Evolutionary conservation across 2,329 filamentous ascomycete species (phyloP).

Genomic region (Ascosphaera acerosa): DNA sequence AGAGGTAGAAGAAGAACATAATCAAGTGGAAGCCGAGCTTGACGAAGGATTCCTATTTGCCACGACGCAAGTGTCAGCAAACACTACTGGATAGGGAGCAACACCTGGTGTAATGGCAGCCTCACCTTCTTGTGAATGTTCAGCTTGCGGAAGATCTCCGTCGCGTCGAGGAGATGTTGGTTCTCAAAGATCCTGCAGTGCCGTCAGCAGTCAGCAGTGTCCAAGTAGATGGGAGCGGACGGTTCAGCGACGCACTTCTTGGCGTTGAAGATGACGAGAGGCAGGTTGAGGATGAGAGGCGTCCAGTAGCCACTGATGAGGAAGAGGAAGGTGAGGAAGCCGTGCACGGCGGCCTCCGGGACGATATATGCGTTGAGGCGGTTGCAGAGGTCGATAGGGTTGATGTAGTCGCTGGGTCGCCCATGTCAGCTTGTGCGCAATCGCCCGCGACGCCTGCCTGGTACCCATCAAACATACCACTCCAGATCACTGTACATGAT

Average conservation of each 20-base stretch:
- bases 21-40: slow-evolving; percentile 96
- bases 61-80: slow-evolving; percentile 4
- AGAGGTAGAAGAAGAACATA: slow-evolving; percentile 99
- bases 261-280: slow-evolving; percentile 73
- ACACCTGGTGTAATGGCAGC: not conserved
- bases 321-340: slow-evolving; percentile 85
- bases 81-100: not conserved
- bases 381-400: slow-evolving; percentile 99
- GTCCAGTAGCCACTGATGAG: slow-evolving; percentile 98
- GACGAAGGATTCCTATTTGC: slow-evolving; percentile 96
- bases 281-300: slow-evolving; percentile 72
- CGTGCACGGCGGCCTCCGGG: slow-evolving; percentile 92
- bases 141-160: slow-evolving; percentile 96
- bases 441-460: not conserved
- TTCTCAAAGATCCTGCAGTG: slow-evolving; percentile 69
- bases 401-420: slow-evolving; percentile 74
- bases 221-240: not conserved
- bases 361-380: slow-evolving; percentile 99
- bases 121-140: slow-evolving; percentile 95
- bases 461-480: slow-evolving; percentile 41
- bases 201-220: slow-evolving; percentile 4
- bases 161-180: slow-evolving; percentile 87
- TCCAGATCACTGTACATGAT: slow-evolving; percentile 99
- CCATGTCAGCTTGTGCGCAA: slow-evolving; percentile 3
- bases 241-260: slow-evolving; percentile 79